Percentiles rank a stretch among this genome's conserved stretches.
Conservation (phyloP, 1,284 basidiomycete genomes). For the Porodaedalea pini region DNA sequence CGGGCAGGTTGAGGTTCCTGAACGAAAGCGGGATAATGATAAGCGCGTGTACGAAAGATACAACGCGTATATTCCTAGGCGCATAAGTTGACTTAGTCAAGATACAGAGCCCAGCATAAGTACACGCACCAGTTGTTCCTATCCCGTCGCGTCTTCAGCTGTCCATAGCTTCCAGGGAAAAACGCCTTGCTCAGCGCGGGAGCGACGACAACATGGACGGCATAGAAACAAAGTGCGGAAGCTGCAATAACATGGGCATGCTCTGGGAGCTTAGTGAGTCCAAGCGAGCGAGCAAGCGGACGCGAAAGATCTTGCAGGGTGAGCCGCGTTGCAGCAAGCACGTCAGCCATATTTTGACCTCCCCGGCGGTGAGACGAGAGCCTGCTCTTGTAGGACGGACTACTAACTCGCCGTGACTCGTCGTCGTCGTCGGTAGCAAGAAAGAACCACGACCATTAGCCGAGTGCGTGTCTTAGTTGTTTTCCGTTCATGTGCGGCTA, state of each 20-base stretch:
- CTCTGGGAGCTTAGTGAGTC: conserved; percentile 45
- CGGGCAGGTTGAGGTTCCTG: conserved; percentile 38
- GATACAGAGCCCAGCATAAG: neutral
- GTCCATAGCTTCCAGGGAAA: conserved; percentile 42
- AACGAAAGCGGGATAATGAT: conserved; percentile 48
- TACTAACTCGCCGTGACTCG: no score
- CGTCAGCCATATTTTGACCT: neutral
- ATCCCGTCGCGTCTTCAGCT: conserved; percentile 36
- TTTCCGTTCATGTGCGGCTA: no score
- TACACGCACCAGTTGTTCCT: conserved; percentile 51
- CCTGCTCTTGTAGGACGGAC: no score
- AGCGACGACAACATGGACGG: conserved; percentile 48
- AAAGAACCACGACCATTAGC: no score
- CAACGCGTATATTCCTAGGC: conserved; percentile 44
- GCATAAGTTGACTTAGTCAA: no score
- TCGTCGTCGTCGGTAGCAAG: no score
- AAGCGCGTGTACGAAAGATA: conserved; percentile 53
- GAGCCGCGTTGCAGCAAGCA: neutral
- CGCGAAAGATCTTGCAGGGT: conserved; percentile 6
- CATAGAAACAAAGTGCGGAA: conserved; percentile 46
- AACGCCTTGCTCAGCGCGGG: conserved; percentile 43
- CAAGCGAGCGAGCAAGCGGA: conserved; percentile 22
- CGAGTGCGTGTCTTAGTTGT: no score
- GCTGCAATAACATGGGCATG: conserved; percentile 67
- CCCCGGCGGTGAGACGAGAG: no score